A percentile compares a stretch with the other conserved stretches of the same genome.
Conservation (phyloP, 345 rosid species). For the Syzygium aromaticum region DNA sequence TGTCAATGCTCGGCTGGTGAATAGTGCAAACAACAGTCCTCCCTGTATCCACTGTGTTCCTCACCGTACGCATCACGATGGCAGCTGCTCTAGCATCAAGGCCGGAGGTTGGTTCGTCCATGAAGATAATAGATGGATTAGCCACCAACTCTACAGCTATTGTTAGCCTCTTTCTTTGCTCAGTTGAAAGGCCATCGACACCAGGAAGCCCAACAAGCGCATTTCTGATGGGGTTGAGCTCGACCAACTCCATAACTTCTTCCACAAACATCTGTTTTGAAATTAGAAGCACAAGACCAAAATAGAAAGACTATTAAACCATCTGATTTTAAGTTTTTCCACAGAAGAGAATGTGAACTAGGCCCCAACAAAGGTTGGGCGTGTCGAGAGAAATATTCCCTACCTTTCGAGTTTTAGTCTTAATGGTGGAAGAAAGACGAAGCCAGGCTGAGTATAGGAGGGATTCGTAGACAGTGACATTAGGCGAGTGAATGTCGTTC, state of each 20-base stretch:
- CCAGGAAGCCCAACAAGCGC: conserved; percentile 35
- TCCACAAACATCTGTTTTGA: conserved; percentile 59
- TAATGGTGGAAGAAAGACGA: conserved; percentile 50
- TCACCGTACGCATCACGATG: conserved; percentile 30
- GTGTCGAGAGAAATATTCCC: background rate
- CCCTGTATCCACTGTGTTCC: conserved; percentile 33
- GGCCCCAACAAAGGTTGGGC: background rate
- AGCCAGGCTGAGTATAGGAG: conserved; percentile 82
- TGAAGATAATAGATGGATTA: conserved; percentile 32
- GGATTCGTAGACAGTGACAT: conserved; percentile 76
- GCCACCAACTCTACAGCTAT: conserved; percentile 39
- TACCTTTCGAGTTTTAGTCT: conserved; percentile 44
- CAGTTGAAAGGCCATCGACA: conserved; percentile 27
- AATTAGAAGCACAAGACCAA: background rate
- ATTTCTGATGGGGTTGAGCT: conserved; percentile 48
- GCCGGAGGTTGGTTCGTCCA: conserved; percentile 41
- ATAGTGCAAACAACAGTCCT: conserved; percentile 37
- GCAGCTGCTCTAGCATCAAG: conserved; percentile 39
- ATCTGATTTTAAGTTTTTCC: background rate
- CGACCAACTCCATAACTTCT: conserved; percentile 82
- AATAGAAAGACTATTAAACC: background rate
- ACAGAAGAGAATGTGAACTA: background rate
- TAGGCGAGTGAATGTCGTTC: conserved; percentile 83
- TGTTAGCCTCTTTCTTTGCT: conserved; percentile 32
- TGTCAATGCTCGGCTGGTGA: conserved; percentile 38